Conservation (phyloP, 2,329 filamentous ascomycete species). For the Metarhizium anisopliae region DNA sequence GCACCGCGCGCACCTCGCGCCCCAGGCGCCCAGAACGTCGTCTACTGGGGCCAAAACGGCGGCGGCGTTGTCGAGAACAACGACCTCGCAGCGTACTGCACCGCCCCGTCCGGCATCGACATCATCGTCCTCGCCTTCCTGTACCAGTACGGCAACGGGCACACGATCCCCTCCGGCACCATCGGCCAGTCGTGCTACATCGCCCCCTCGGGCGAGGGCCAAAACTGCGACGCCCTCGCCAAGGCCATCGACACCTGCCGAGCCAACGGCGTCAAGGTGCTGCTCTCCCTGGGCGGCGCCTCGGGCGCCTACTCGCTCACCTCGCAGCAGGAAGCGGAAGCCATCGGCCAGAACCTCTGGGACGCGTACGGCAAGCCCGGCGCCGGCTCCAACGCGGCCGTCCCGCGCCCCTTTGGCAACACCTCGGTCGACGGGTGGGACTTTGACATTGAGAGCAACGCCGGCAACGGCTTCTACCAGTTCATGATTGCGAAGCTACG, state of each 20-base stretch:
- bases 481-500: constrained; percentile 13
- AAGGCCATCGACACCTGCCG: constrained; percentile 14
- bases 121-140: constrained; percentile 34
- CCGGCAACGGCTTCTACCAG: constrained; percentile 12
- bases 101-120: constrained; percentile 27
- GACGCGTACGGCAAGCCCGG: constrained; percentile 12
- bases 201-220: constrained; percentile 19
- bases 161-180: constrained; percentile 27
- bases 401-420: constrained; percentile 11
- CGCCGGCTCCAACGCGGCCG: background rate
- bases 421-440: constrained; percentile 13
- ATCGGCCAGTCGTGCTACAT: constrained; percentile 31
- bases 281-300: constrained; percentile 11
- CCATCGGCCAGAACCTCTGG: constrained; percentile 14
- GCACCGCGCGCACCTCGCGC: constrained; percentile 1
- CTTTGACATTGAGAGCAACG: constrained; percentile 14
- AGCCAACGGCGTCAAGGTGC: constrained; percentile 12
- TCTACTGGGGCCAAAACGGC: constrained; percentile 20
- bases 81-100: constrained; percentile 29
- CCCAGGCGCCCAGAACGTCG: constrained; percentile 20
- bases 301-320: constrained; percentile 10
- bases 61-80: constrained; percentile 23
- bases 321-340: constrained; percentile 12
- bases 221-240: constrained; percentile 14
- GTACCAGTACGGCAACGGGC: constrained; percentile 27